Evolutionary conservation across 768 basidiomycete genomes (phyloP), one percentile per base, ranked within the genome.

Genomic region (Hebeloma cylindrosporum): DNA sequence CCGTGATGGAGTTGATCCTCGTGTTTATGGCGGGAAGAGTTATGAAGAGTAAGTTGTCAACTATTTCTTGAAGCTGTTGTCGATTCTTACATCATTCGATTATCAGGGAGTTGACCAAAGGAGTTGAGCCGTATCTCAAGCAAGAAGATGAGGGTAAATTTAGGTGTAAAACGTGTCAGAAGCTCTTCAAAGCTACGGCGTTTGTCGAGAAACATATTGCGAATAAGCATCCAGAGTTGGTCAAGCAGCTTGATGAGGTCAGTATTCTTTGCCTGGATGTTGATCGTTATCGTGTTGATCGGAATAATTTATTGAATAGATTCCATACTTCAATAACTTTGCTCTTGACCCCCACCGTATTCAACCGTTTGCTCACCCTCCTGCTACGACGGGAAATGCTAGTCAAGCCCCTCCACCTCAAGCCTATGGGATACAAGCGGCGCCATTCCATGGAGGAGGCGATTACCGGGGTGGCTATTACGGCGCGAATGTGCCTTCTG

Each of bases 181-280:
- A 99, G 71, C 75, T 98, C 16, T 99, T 99, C 83, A 94, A 94
- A 64, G 96, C 93, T 3, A 87, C 89, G 25, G 83, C 93, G 18
- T 99, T 97, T 67, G 89, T 98, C 36, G 92, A 95, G 70, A 98
- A 98, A 74, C 96, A 99, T 63, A 85, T 99, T 49, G 80, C 85
- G 9, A 92, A 94, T 63, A 98, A 98, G 64, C 96, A 99, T 62
- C 72, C 86, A 8, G 90, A 96, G 48, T 71, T 91, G 11, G 79
- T 94, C 46, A 88, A 85, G 54, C 70, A 75, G 39, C 79, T 97
- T 13, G 91, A 93, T 30, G 88, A 94, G 59, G 95, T 96, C 62
- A 67, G 52, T 21, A n/a, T 58, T 26, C 7, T 44, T 27, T 49
- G 21, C n/a, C 28, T 39, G 42, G 10, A 32, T 35, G 11, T 36